Base-by-base conservation (phyloP, 768 basidiomycete genomes). In the Sarcomyxa edulis region DNA sequence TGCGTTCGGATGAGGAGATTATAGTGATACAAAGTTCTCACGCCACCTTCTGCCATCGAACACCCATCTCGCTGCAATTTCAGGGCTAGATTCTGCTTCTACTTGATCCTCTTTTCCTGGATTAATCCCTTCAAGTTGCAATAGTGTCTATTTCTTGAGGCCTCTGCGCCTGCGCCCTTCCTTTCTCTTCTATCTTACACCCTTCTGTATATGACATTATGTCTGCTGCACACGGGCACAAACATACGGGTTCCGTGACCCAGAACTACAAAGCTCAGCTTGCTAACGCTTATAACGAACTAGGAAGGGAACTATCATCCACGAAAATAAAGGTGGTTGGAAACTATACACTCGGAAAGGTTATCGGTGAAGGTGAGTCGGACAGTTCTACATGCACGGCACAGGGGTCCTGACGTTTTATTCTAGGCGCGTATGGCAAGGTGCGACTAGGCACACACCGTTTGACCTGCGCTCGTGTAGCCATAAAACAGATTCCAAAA, bases 401-500 rank as follows among this genome's bases (percentile, higher is more conserved):
- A 4, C 27, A 18, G 28, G 10, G 23, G 32, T 14, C 27, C 40
- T 3, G 18, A 33, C 27, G 6, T 8, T n/a, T 16, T 22, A 23
- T 34, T 7, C 3, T 50, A 95, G 94, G 94, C 46, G 82, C 95
- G 31, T 98, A 94, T 59, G 95, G 95, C 25, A 94, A 92, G 56
- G 95, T 98, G 21, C 81, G 93, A 36, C 71, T 99, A 56, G 96
- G 93, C 37, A 91, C 86, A 1, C 93, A 99, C 59, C 85, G 94
- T 42, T 71, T 97, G 32, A 93, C 94, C 2, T 86, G 85, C 6
- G 84, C 84, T 31, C 79, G 91, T 37, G 94, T 95, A 49, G 95
- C 95, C 39, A 84, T 99, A 67, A 99, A 99, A 66, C 94, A 97
- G 62, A 95, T 97, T 47, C 91, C 95, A 25, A 98, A 98, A 61